Evolutionary conservation across 352 stramenopile genomes (phyloP).

Genomic region (Phytophthora tubulina): DNA sequence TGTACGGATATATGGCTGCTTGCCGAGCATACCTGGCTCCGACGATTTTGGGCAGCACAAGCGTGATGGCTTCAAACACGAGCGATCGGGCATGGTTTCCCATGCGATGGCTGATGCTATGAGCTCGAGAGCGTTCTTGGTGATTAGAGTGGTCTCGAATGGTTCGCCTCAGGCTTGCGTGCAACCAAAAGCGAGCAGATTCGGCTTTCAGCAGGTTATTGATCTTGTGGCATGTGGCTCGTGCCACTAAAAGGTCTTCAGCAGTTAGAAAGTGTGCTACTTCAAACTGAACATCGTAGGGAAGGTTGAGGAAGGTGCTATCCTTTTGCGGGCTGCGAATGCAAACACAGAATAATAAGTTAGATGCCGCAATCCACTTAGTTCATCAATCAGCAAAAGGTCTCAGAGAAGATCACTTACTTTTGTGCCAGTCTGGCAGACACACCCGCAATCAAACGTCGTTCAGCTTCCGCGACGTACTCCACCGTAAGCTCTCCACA

Average conservation of each 20-base stretch:
- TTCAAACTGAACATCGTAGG: conserved; percentile 87
- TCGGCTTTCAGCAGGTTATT: conserved; percentile 88
- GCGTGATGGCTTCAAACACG: conserved; percentile 82
- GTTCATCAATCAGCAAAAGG: not conserved
- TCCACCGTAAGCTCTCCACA: conserved; percentile 75
- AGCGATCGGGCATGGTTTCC: conserved; percentile 68
- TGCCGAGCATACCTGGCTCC: conserved; percentile 47
- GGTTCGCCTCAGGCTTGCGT: conserved; percentile 79
- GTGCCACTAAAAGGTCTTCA: conserved; percentile 81
- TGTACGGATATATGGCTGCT: not conserved
- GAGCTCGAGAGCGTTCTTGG: conserved; percentile 59
- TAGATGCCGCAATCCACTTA: not conserved
- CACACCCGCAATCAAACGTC: conserved; percentile 61
- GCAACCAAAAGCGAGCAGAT: conserved; percentile 86
- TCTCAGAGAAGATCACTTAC: conserved; percentile 38
- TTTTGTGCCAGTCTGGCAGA: conserved; percentile 55
- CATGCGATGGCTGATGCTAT: conserved; percentile 58
- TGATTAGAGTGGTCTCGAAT: conserved; percentile 60
- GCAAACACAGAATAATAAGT: conserved; percentile 15
- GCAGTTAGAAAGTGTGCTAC: conserved; percentile 76
- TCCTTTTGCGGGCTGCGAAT: conserved; percentile 65
- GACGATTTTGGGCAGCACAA: conserved; percentile 82
- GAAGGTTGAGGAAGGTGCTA: conserved; percentile 71
- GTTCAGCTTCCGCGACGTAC: conserved; percentile 71
- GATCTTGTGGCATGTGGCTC: conserved; percentile 81